Evolutionary conservation across 768 basidiomycete genomes (phyloP).

Genomic region (Boletales sp.): DNA sequence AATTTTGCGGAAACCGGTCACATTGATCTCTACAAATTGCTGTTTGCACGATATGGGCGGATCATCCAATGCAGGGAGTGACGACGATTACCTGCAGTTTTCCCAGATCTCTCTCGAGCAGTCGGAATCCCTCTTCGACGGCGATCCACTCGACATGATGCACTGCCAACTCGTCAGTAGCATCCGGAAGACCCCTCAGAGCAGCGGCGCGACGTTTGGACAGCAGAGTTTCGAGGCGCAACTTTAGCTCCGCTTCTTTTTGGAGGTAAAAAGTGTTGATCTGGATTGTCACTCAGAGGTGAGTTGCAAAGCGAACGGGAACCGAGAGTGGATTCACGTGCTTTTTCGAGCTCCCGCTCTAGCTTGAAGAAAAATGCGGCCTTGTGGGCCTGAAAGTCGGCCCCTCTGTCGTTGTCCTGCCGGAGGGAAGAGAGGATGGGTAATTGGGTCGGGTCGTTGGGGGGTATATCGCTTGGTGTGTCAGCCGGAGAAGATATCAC

Average conservation of each 20-base stretch:
- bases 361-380: conserved; percentile 99
- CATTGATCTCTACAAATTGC: conserved; percentile 98
- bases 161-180: conserved; percentile 51
- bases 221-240: conserved; percentile 88
- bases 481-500: conserved; percentile 20
- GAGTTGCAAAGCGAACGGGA: conserved; percentile 3
- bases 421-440: conserved; percentile 59
- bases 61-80: conserved; percentile 7
- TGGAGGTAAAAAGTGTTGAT: conserved; percentile 98
- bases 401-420: conserved; percentile 70
- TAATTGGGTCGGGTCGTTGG: conserved; percentile 46
- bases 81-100: conserved; percentile 76
- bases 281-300: conserved; percentile 39
- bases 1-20: conserved; percentile 94
- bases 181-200: conserved; percentile 66
- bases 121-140: conserved; percentile 92
- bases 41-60: conserved; percentile 32
- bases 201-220: conserved; percentile 89
- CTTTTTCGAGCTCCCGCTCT: conserved; percentile 96
- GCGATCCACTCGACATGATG: conserved; percentile 89
- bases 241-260: conserved; percentile 91
- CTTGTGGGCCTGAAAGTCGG: conserved; percentile 91
- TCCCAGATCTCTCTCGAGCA: conserved; percentile 89
- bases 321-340: conserved; percentile 28
- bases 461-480: conserved; percentile 12